phyloP scores from a whole-genome alignment of 306 rosid genomes.

The apple (Malus domestica) region ASM211411v1 NC_041802.1:1947001-1947500 shows the following conservation, averaged over 20 bases:
- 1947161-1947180: conserved; percentile 23
- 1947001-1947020: conserved; percentile 65
- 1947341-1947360: no score
- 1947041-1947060: conserved; percentile 59
- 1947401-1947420: conserved; percentile 25
- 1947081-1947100: conserved; percentile 43
- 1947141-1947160: neutral
- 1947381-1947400: neutral
- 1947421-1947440: conserved; percentile 54
- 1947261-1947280: no score
- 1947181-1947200: conserved; percentile 37
- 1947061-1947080: conserved; percentile 37
- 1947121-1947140: neutral
- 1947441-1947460: conserved; percentile 75
- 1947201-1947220: conserved; percentile 29
- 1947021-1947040: conserved; percentile 51
- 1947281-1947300: no score
- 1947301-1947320: fast-evolving
- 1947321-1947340: no score
- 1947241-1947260: fast-evolving
- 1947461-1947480: conserved; percentile 57
- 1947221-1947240: no score
- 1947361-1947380: no score
- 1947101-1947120: neutral
- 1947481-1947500: conserved; percentile 45